Conservation (phyloP, 805 yeast genomes). For the Candida ficus region DNA sequence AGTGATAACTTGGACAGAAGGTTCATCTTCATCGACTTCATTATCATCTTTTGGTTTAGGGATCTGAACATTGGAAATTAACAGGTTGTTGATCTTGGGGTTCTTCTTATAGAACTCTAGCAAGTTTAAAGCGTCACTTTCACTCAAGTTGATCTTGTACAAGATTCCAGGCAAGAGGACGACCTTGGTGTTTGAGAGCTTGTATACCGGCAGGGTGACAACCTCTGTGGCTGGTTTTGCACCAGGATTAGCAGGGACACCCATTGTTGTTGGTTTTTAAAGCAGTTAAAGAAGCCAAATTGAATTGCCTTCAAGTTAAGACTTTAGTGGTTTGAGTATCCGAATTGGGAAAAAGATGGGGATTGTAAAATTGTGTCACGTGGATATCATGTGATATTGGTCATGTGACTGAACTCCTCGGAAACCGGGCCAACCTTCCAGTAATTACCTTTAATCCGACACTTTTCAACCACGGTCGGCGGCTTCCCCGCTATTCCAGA, state of each 20-base stretch:
- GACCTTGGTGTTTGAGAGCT: conserved; percentile 20
- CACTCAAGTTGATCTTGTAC: conserved; percentile 49
- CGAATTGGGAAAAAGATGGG: not conserved
- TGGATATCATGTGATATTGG: too few relatives aligned
- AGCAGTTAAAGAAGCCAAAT: too few relatives aligned
- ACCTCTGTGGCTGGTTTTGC: not conserved
- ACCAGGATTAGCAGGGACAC: not conserved
- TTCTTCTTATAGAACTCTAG: conserved; percentile 34
- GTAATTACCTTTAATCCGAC: not conserved
- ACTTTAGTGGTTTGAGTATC: not conserved
- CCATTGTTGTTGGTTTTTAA: conserved; percentile 2
- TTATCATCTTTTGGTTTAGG: not conserved
- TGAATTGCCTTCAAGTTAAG: too few relatives aligned
- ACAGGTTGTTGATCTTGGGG: conserved; percentile 17
- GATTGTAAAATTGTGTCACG: too few relatives aligned
- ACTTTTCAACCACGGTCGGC: not conserved
- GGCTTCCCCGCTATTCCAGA: too few relatives aligned
- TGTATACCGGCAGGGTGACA: conserved; percentile 19
- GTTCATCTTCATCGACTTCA: not conserved
- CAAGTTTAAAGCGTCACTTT: conserved; percentile 42
- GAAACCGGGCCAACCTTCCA: too few relatives aligned
- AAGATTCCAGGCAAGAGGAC: conserved; percentile 60
- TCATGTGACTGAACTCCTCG: too few relatives aligned
- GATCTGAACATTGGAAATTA: conserved; percentile 14
- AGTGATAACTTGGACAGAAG: conserved; percentile 5